A percentile compares a stretch with the other conserved stretches of the same genome.
Conservation (phyloP, 2,329 filamentous ascomycete genomes). For the Beauveria rudraprayagi region DNA sequence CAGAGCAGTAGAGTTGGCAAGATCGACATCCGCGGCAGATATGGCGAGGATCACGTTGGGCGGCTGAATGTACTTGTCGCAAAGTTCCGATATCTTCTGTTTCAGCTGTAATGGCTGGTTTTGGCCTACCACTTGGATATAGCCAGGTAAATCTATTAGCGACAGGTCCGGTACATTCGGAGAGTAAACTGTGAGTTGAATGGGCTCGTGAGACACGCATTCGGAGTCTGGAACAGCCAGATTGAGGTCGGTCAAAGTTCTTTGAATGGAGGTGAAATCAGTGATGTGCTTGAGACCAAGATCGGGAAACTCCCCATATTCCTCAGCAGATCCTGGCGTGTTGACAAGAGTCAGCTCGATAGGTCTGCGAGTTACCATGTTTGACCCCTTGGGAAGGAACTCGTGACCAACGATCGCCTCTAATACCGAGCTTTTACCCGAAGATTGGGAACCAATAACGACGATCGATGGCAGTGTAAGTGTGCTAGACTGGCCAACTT, state of each 20-base stretch:
- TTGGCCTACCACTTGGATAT: conserved; percentile 89
- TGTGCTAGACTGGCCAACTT: conserved; percentile 82
- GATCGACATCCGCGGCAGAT: conserved; percentile 92
- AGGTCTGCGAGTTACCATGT: conserved; percentile 94
- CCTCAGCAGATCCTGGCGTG: conserved; percentile 74
- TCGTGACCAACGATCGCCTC: conserved; percentile 97
- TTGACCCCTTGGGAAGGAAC: conserved; percentile 93
- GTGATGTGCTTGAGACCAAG: conserved; percentile 82
- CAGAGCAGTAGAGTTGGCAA: conserved; percentile 91
- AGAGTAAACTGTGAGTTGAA: conserved; percentile 91
- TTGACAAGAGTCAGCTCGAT: conserved; percentile 96
- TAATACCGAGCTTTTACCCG: conserved; percentile 93
- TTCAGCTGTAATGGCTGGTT: conserved; percentile 89
- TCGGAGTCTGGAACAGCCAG: conserved; percentile 82
- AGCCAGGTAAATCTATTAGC: conserved; percentile 90
- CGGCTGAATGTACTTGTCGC: conserved; percentile 94
- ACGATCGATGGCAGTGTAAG: conserved; percentile 92
- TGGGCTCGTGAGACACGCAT: conserved; percentile 94
- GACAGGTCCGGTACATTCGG: conserved; percentile 93
- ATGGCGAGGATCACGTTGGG: conserved; percentile 97
- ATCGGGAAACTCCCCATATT: conserved; percentile 95
- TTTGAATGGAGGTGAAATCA: conserved; percentile 87
- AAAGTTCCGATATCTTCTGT: conserved; percentile 90
- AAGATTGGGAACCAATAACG: conserved; percentile 98
- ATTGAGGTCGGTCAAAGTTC: conserved; percentile 90